Evolutionary conservation across 345 rosid species (phyloP).

Genomic region (Iberis pinnata): DNA sequence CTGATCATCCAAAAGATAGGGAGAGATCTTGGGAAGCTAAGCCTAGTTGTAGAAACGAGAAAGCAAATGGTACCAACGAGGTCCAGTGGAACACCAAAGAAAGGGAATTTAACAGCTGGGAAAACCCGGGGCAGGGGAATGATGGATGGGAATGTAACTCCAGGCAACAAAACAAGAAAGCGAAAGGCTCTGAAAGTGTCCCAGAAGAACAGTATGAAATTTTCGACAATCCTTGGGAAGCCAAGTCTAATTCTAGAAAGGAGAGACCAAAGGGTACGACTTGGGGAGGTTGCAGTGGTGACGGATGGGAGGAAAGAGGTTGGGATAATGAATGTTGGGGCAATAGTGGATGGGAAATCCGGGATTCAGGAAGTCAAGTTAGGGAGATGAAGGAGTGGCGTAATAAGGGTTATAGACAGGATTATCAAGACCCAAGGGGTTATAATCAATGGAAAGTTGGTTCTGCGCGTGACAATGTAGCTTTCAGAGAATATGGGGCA

Average conservation of each 20-base stretch:
- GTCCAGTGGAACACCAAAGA: conserved; percentile 5
- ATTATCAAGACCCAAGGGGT: conserved; percentile 30
- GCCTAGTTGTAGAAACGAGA: conserved; percentile 29
- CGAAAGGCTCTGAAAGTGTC: conserved; percentile 10
- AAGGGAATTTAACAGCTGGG: conserved; percentile 7
- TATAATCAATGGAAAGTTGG: conserved; percentile 24
- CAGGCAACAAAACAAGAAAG: conserved; percentile 23
- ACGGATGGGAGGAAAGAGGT: conserved; percentile 25
- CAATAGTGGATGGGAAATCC: conserved; percentile 13
- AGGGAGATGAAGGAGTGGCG: conserved; percentile 11
- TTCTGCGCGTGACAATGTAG: conserved; percentile 3
- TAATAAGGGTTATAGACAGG: conserved; percentile 5
- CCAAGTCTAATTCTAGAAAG: conserved; percentile 13
- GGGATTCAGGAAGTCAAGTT: conserved; percentile 25
- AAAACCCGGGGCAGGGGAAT: neutral
- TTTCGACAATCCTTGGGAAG: conserved; percentile 28
- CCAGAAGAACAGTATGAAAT: neutral
- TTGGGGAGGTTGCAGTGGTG: conserved; percentile 27
- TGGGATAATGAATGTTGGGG: conserved; percentile 21
- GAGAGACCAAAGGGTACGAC: conserved; percentile 3
- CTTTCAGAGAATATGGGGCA: conserved; percentile 22
- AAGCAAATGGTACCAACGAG: conserved; percentile 13
- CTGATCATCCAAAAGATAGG: conserved; percentile 13
- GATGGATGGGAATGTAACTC: conserved; percentile 26
- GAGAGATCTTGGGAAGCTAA: conserved; percentile 44